phyloP scores from a whole-genome alignment of 129 eudicot species.

The Tagetes patula region DNA sequence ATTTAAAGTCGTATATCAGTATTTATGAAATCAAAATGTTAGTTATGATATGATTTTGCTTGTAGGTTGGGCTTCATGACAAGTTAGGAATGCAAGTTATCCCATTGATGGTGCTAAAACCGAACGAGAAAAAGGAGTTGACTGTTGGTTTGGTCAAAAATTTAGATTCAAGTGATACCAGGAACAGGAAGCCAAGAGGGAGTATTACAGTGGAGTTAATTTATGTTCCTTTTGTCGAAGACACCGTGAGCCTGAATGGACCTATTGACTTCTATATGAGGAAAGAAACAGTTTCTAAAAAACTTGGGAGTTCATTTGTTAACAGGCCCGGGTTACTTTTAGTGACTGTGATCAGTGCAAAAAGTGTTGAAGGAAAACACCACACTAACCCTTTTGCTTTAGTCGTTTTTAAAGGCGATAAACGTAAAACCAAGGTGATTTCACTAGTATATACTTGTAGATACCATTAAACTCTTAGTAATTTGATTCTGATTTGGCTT shows the following conservation, averaged over 20 bases:
- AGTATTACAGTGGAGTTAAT: slow-evolving; percentile 52
- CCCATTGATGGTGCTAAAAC: slow-evolving; percentile 52
- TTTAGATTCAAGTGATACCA: slow-evolving; percentile 41
- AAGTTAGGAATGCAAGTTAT: slow-evolving; percentile 64
- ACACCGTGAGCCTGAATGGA: slow-evolving; percentile 31
- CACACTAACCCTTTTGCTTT: slow-evolving; percentile 54
- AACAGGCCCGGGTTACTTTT: slow-evolving; percentile 45
- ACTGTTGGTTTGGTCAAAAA: slow-evolving; percentile 48
- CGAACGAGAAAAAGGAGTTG: slow-evolving; percentile 49
- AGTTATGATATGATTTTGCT: slow-evolving; percentile 9
- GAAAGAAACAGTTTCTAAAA: slow-evolving; percentile 34
- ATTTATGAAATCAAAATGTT: slow-evolving; percentile 14
- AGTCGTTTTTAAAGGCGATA: slow-evolving; percentile 54
- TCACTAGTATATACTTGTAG: slow-evolving; percentile 6
- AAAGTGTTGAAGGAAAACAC: slow-evolving; percentile 60
- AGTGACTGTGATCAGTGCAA: slow-evolving; percentile 48
- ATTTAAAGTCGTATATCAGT: not conserved
- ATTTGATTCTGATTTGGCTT: slow-evolving; percentile 6
- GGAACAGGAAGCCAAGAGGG: slow-evolving; percentile 62
- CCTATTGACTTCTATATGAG: slow-evolving; percentile 33
- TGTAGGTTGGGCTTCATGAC: slow-evolving; percentile 56
- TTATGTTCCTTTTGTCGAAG: slow-evolving; percentile 53
- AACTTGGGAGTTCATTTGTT: slow-evolving; percentile 24
- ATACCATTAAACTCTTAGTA: not conserved
- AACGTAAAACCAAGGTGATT: slow-evolving; percentile 54